phyloP scores from a whole-genome alignment of 495 filamentous ascomycete species.

The Aspergillus homomorphus region DNA sequence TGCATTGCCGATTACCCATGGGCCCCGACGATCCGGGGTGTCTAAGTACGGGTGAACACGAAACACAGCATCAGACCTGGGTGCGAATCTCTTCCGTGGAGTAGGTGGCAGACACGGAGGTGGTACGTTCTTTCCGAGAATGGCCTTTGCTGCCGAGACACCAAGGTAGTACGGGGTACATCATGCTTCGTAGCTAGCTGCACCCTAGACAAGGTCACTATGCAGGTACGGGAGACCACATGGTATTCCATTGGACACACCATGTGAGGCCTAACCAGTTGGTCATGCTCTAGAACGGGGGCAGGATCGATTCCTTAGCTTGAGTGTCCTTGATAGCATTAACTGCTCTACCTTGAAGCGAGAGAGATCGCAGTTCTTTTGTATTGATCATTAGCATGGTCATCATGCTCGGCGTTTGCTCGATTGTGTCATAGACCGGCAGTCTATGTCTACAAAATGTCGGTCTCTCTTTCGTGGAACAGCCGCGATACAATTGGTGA shows the following conservation, averaged over 20 bases:
- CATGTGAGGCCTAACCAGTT: no score
- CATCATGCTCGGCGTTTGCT: neutral
- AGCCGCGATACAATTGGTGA: no score
- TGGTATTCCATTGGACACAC: neutral
- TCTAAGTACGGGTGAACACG: neutral
- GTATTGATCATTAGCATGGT: neutral
- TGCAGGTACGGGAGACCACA: conserved; percentile 1
- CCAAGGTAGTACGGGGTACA: neutral
- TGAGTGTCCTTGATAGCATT: no score
- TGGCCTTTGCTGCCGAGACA: neutral
- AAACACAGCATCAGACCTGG: neutral
- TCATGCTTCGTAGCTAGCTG: neutral
- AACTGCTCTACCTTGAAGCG: neutral
- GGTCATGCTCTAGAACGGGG: no score
- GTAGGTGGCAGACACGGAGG: neutral
- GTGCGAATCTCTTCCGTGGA: no score
- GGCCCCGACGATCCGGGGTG: neutral
- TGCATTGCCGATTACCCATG: conserved; percentile 1
- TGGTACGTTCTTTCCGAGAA: neutral
- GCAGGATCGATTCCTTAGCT: no score
- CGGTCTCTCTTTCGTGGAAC: neutral
- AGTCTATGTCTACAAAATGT: neutral
- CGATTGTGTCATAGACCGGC: neutral
- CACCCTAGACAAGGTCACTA: neutral
- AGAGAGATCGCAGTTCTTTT: neutral